Base-by-base conservation (phyloP, 2,329 filamentous ascomycete species). In the Ophiocordyceps robertsii region DNA sequence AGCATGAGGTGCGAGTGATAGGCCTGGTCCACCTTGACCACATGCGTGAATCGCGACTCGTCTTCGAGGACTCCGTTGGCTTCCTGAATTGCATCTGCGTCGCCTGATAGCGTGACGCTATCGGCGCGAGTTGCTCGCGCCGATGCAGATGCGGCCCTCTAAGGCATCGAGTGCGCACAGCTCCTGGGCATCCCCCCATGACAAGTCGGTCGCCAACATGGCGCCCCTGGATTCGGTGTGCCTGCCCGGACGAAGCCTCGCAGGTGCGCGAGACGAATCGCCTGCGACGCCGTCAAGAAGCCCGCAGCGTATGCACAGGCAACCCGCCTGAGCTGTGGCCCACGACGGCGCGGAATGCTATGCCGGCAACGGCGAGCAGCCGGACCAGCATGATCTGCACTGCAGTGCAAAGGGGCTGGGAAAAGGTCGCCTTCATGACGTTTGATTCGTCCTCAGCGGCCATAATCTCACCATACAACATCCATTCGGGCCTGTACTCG, bases 281-380 rank as follows among this genome's bases (percentile, higher is more conserved):
- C 43, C 14, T 47, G 29, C 2, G 29, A 4, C 3, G 40, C 29
- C 1, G 37, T n/a, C 4, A 47, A 2, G 17, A 30, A 29, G 10
- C 13, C 63, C 0, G 58, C 54, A 2, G 61, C 58, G 41, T 64
- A 67, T 0, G 64, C 63, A 2, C 63, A 64, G 0, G 57, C 63
- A 31, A 66, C 63, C 44, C 65, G 1, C 65, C 65, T 4, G 52
- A 56, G 0, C 59, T 64, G 44, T 68, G 65, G 3, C 64, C 65
- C 6, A 64, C 56, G 2, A 61, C 57, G 2, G 52, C 56, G 12
- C 46, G 32, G 0, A 59, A 57, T 3, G 29, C 33, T 16, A 67
- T 46, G 7, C 58, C 55, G 40, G 51, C 53, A 5, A 44, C 44
- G 1, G 37, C 37, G 5, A 69, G 53, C 0, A 66, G 51, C 6